A percentile compares a stretch with the other conserved stretches of the same genome.
These are phyloP conservation scores for Trichocladium uniseriatum DNA, from an alignment of 495 filamentous ascomycete genomes.

Conservation along the genomic window DNA sequence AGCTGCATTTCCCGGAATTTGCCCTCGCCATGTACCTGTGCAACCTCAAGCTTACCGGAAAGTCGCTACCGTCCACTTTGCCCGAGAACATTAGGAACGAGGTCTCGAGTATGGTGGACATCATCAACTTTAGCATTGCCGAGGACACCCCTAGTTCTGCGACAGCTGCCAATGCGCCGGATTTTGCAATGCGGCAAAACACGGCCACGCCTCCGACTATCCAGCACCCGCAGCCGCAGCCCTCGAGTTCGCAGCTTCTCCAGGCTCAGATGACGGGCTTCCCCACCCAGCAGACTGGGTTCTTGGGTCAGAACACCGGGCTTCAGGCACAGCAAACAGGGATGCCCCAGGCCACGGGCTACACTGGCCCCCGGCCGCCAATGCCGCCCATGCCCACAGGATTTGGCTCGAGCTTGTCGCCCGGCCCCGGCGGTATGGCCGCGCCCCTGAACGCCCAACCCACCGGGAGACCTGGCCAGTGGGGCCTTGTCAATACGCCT, in stretches of 20 bases:
- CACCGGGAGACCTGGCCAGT: constrained; percentile 93
- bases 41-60: constrained; percentile 83
- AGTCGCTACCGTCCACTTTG: constrained; percentile 60
- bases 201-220: constrained; percentile 60
- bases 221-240: constrained; percentile 78
- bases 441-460: constrained; percentile 79
- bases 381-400: constrained; percentile 94
- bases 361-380: constrained; percentile 72
- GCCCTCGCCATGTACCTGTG: constrained; percentile 98
- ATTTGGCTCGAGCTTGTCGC: constrained; percentile 56
- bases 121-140: constrained; percentile 88
- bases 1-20: constrained; percentile 96
- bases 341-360: constrained; percentile 50
- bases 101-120: constrained; percentile 99
- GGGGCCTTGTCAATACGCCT: constrained; percentile 94
- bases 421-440: constrained; percentile 39
- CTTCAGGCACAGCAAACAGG: constrained; percentile 53
- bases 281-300: constrained; percentile 45
- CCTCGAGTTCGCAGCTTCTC: constrained; percentile 68
- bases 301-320: constrained; percentile 27
- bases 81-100: constrained; percentile 89
- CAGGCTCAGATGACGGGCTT: constrained; percentile 68
- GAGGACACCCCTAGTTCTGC: constrained; percentile 52
- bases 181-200: constrained; percentile 59
- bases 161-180: constrained; percentile 61